These are phyloP conservation scores for Amphichorda felina DNA, from an alignment of 2,329 filamentous ascomycete genomes.

Conservation along the genomic window DNA sequence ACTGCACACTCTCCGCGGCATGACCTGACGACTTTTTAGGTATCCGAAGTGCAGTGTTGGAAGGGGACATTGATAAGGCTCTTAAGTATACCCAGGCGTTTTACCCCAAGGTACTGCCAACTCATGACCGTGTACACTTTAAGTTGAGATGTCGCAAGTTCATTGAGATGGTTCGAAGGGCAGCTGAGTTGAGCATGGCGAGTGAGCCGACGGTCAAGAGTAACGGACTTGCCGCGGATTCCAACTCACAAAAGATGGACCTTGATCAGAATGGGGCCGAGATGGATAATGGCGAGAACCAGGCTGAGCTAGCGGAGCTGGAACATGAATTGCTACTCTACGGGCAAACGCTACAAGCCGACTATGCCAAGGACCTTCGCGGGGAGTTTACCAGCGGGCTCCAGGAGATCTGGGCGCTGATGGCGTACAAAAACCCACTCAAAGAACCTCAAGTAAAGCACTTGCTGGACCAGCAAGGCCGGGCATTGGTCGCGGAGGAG, in stretches of 20 bases:
- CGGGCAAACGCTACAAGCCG: slow-evolving; percentile 63
- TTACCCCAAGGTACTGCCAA: slow-evolving; percentile 69
- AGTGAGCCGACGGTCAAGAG: slow-evolving; percentile 11
- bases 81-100: slow-evolving; percentile 68
- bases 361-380: slow-evolving; percentile 62
- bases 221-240: slow-evolving; percentile 25
- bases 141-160: slow-evolving; percentile 83
- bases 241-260: slow-evolving; percentile 33
- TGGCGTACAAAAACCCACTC: slow-evolving; percentile 76
- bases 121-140: slow-evolving; percentile 80
- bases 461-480: slow-evolving; percentile 62
- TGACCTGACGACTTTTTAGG: slow-evolving; percentile 31
- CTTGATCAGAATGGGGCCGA: slow-evolving; percentile 13
- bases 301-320: slow-evolving; percentile 27
- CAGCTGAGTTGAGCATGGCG: slow-evolving; percentile 49
- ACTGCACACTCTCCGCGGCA: not conserved
- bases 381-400: slow-evolving; percentile 41
- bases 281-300: not conserved
- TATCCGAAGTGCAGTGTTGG: slow-evolving; percentile 76
- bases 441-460: slow-evolving; percentile 64
- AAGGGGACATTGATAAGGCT: slow-evolving; percentile 85
- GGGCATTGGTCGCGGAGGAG: slow-evolving; percentile 78
- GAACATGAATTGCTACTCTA: slow-evolving; percentile 64
- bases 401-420: slow-evolving; percentile 74
- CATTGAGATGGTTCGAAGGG: slow-evolving; percentile 80